Conservation (phyloP, 176 grass and related monocot species). For the Carex parvula region DNA sequence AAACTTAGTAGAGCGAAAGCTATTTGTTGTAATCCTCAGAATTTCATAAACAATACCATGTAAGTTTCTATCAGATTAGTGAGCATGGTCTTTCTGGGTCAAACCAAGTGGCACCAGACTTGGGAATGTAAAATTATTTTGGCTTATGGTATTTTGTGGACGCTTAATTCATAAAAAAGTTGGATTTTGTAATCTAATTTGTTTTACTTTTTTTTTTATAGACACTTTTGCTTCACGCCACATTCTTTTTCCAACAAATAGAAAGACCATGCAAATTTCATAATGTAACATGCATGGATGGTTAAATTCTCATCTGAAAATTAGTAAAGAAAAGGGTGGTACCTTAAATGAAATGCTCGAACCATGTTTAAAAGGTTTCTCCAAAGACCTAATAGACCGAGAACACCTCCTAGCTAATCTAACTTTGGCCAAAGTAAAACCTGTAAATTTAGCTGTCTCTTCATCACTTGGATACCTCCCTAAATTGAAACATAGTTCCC, state of each 20-base stretch:
- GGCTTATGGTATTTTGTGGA: background rate
- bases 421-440: conserved; percentile 55
- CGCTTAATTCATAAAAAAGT: background rate
- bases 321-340: background rate
- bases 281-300: background rate
- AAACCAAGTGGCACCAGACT: background rate
- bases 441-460: conserved; percentile 52
- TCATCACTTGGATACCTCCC: conserved; percentile 53
- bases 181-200: background rate
- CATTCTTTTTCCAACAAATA: background rate
- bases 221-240: background rate
- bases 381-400: conserved; percentile 48
- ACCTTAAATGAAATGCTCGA: conserved; percentile 49
- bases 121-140: background rate
- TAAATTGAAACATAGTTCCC: conserved; percentile 32
- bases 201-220: background rate
- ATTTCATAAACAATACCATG: background rate
- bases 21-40: background rate
- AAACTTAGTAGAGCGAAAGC: background rate
- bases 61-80: background rate
- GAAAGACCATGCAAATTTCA: background rate
- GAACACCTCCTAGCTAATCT: conserved; percentile 67
- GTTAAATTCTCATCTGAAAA: background rate
- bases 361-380: conserved; percentile 38
- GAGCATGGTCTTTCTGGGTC: background rate